Base-by-base conservation (phyloP, 495 filamentous ascomycete genomes). In the Tuber aestivum region DNA sequence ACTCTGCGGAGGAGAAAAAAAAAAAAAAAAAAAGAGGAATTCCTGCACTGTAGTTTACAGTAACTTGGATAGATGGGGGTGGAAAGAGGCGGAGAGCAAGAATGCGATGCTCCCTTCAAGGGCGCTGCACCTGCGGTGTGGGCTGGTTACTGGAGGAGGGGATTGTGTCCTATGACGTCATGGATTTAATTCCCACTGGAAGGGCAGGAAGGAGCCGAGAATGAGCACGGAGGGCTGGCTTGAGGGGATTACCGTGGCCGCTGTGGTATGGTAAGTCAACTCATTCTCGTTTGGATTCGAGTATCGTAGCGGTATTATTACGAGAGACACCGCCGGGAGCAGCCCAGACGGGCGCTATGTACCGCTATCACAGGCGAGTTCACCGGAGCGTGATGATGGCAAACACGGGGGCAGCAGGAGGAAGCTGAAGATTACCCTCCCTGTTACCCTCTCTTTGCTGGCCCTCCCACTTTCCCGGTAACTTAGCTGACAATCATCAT, bases 161-260 rank as follows among this genome's bases (percentile, higher is more conserved):
- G 50, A 56, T 56, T 61, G n/a, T 61, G 56, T 61, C 16, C 14
- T 32, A 65, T 65, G 56, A 65, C 56, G n/a, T 65, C 56, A 65
- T 65, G 8, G 14, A 65, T 65, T 65, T 32, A 1, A 35, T 35
- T 6, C 35, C 56, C 32, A 65, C 27, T 27, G 20, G 27, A 4
- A 35, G 56, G 23, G 6, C 14, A 50, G 45, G 23, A 50, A 50
- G 45, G 45, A 23, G 23, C 18, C 18, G 21, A 35, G 27, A 65
- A 65, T 8, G 56, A 65, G 56, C 56, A 65, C 56, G 35, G 56
- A 65, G 27, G n/a, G 27, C 56, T 16, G n/a, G 27, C 56, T 16
- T 35, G 56, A 65, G 56, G 56, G 56, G 27, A 65, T 65, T 65
- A 16, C n/a, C 56, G 7, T 40, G 38, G 38, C 38, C 14, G 56